phyloP scores from a whole-genome alignment of 371 early-diverging fungal species.

The Umbelopsis sp. region DNA sequence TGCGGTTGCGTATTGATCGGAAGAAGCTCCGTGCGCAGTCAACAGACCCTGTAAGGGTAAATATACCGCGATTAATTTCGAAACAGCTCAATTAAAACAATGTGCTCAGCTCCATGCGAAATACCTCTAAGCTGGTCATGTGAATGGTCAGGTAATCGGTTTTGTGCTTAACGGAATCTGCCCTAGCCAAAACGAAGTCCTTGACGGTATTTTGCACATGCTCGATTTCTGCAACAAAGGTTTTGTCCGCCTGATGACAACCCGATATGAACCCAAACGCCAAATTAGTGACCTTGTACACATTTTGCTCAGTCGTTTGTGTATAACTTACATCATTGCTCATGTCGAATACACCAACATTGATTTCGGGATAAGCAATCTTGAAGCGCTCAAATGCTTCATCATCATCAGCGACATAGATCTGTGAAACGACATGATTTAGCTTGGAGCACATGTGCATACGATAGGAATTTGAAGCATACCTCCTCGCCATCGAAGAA shows the following conservation, averaged over 20 bases:
- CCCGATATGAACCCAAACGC: background rate
- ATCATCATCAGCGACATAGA: constrained; percentile 18
- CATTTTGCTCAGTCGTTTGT: too few species aligned
- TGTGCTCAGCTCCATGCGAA: background rate
- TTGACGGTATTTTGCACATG: constrained; percentile 18
- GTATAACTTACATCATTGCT: constrained; percentile 3
- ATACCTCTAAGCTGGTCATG: constrained; percentile 30
- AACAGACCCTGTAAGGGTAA: constrained; percentile 23
- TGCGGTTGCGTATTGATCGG: constrained; percentile 39
- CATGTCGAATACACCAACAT: constrained; percentile 16
- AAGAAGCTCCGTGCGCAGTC: constrained; percentile 37
- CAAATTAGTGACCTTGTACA: too few species aligned
- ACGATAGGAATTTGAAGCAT: background rate
- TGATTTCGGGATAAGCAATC: constrained; percentile 12
- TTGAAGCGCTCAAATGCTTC: background rate
- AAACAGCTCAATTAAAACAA: too few species aligned
- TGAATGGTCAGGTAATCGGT: constrained; percentile 25
- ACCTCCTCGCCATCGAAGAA: constrained; percentile 19
- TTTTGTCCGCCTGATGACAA: constrained; percentile 22
- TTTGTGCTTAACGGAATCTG: constrained; percentile 20
- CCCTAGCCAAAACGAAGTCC: constrained; percentile 13
- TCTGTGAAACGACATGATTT: background rate
- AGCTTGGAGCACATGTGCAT: too few species aligned
- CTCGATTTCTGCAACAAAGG: constrained; percentile 25
- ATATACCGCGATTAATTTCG: background rate